Conservation (phyloP, 148 eudicot genomes). For the Rhododendron molle region DNA sequence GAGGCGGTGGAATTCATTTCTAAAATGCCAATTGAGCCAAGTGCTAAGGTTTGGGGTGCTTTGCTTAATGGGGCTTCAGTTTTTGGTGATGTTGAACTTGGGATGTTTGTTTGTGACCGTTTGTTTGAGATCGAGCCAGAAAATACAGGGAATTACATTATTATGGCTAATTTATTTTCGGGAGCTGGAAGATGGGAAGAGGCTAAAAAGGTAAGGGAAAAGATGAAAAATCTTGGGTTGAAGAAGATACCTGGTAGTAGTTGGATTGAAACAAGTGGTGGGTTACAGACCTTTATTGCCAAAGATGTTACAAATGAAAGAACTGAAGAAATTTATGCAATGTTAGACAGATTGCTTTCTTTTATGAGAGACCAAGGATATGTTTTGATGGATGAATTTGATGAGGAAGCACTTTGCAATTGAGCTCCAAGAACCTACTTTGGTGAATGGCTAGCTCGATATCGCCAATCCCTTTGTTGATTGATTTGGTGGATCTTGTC, state of each 20-base stretch:
- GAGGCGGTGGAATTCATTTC: slow-evolving; percentile 45
- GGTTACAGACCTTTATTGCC: slow-evolving; percentile 27
- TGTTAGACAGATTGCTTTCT: slow-evolving; percentile 16
- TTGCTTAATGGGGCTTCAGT: slow-evolving; percentile 53
- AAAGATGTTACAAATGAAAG: slow-evolving; percentile 25
- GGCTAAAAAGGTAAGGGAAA: slow-evolving; percentile 40
- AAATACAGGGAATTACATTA: slow-evolving; percentile 39
- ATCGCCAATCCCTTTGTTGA: no score
- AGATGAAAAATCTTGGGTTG: slow-evolving; percentile 33
- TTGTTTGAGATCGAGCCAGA: slow-evolving; percentile 52
- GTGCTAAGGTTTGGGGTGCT: slow-evolving; percentile 52
- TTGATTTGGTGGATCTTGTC: no score
- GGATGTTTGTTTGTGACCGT: slow-evolving; percentile 39
- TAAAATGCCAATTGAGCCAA: slow-evolving; percentile 51
- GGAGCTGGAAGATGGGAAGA: slow-evolving; percentile 56
- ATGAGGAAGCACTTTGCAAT: no score
- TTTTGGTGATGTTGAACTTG: slow-evolving; percentile 51
- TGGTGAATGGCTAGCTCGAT: no score
- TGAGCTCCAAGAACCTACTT: no score
- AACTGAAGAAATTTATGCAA: slow-evolving; percentile 22
- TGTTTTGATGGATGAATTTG: no score
- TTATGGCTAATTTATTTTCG: slow-evolving; percentile 55
- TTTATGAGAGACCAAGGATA: no score
- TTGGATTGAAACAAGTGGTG: slow-evolving; percentile 33
- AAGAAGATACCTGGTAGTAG: slow-evolving; percentile 53